Evolutionary conservation across 1,139 yeast genomes (phyloP).

Genomic region (Diutina mesorugosa): DNA sequence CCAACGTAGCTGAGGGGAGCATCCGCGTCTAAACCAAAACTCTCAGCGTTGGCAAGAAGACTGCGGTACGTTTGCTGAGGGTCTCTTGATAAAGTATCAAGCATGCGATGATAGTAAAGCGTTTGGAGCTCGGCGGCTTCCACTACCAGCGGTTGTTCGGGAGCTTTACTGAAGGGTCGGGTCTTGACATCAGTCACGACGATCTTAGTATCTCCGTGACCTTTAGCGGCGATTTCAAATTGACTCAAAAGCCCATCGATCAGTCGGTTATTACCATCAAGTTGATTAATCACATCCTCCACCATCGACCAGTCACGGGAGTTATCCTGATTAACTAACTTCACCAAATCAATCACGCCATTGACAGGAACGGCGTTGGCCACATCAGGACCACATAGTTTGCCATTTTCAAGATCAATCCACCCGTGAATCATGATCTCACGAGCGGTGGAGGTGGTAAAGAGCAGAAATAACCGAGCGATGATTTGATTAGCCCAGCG

Average conservation of each 20-base stretch:
- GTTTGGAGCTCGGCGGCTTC: neutral
- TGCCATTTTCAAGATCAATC: neutral
- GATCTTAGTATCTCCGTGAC: neutral
- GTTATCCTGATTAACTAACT: neutral
- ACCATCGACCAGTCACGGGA: neutral
- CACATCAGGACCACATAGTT: neutral
- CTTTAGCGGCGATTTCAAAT: neutral
- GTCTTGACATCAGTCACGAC: neutral
- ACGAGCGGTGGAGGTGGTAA: neutral
- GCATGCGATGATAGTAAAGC: neutral
- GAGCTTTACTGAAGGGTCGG: neutral
- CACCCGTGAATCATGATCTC: neutral
- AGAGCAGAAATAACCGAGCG: neutral
- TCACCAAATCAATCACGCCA: neutral
- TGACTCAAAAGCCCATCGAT: neutral
- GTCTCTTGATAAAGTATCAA: neutral
- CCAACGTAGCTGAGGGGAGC: neutral
- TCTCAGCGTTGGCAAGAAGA: neutral
- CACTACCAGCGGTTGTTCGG: neutral
- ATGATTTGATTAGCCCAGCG: neutral
- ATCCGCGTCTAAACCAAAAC: neutral
- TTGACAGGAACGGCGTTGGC: neutral
- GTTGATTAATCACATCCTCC: neutral
- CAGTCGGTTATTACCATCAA: neutral
- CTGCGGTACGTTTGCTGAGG: neutral